Evolutionary conservation across 2,329 filamentous ascomycete species (phyloP).

Genomic region (Neoarthrinium moseri): DNA sequence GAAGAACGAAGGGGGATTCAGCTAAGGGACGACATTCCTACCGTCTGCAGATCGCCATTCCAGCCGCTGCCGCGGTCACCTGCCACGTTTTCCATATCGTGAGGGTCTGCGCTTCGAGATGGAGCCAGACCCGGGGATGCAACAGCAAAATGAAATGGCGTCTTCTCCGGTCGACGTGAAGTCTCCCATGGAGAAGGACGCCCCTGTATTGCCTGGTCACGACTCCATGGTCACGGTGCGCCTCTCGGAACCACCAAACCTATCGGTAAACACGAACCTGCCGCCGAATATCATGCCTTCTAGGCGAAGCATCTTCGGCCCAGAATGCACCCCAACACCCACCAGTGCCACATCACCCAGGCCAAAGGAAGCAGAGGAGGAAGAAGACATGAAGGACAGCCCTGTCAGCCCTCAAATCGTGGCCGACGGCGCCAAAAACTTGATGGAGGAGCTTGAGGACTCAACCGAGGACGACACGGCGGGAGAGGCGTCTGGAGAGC

Average conservation of each 20-base stretch:
- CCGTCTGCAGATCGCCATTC: slow-evolving; percentile 25
- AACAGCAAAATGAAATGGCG: slow-evolving; percentile 19
- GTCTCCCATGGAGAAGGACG: slow-evolving; percentile 20
- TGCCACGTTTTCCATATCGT: slow-evolving; percentile 17
- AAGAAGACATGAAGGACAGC: slow-evolving; percentile 7
- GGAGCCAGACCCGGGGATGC: slow-evolving; percentile 22
- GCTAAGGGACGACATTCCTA: slow-evolving; percentile 19
- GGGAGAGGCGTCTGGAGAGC: slow-evolving; percentile 3
- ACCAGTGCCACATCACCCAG: slow-evolving; percentile 24
- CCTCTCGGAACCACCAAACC: slow-evolving; percentile 61
- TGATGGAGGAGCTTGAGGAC: slow-evolving; percentile 17
- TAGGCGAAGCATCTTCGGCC: slow-evolving; percentile 29
- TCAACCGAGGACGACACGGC: slow-evolving; percentile 11
- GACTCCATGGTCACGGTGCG: slow-evolving; percentile 80
- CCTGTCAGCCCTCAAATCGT: slow-evolving; percentile 12
- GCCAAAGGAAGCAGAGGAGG: slow-evolving; percentile 13
- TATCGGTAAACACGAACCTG: slow-evolving; percentile 49
- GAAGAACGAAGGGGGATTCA: no score
- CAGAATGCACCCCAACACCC: slow-evolving; percentile 28
- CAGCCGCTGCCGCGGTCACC: slow-evolving; percentile 16
- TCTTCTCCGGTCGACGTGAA: slow-evolving; percentile 11
- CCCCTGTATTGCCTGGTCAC: slow-evolving; percentile 32
- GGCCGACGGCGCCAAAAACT: slow-evolving; percentile 17
- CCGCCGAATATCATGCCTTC: slow-evolving; percentile 22
- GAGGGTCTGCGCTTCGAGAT: slow-evolving; percentile 23